Base-by-base conservation (phyloP, 495 filamentous ascomycete species). In the Cladorrhinum samala region DNA sequence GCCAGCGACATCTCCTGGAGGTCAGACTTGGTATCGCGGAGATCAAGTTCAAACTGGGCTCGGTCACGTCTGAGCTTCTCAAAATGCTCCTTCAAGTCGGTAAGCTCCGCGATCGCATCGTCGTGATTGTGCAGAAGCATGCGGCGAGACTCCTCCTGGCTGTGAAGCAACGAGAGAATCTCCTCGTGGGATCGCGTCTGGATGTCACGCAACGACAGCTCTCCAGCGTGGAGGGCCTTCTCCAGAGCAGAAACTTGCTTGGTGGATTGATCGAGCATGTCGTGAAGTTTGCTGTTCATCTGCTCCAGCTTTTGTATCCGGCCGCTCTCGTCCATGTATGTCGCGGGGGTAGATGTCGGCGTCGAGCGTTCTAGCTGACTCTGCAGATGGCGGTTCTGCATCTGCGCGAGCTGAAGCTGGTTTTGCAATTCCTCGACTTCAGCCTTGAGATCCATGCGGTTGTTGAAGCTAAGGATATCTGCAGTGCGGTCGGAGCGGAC, bases 161-260 rank as follows among this genome's bases (percentile, higher is more conserved):
- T 90, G 67, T 89, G 94, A 64, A 98, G 87, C 45, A 96, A 74
- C 50, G 96, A 91, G 63, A 91, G 91, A 24, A 98, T 81, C 64
- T 98, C 93, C 61, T 97, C 93, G 53, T 97, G 91, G 2, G 89
- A 94, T 63, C 86, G 90, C 2, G 92, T 87, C 67, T 96, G 91
- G 23, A 98, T 81, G 67, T 98, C 93, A 40, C 91, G 87, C 36
- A 96, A 72, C 9, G 89, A 91, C 13, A 98, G 76, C 61, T 96
- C 86, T n/a, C 93, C 94, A 23, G 83, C 86, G 38, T 83, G 87
- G 46, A 97, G 83, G 37, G 83, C 88, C 61, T 88, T 88, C 68
- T 97, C 93, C 20, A 98, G 71, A 1, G 86, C 80, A 4, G 93
- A 95, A 18, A 96, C 87, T 70, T 95, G 95, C 76, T 91, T 91